A percentile compares a stretch with the other conserved stretches of the same genome.
These are phyloP conservation scores for Dactylorhiza incarnata DNA, from an alignment of 106 monocot genomes.

Conservation along the genomic window DNA sequence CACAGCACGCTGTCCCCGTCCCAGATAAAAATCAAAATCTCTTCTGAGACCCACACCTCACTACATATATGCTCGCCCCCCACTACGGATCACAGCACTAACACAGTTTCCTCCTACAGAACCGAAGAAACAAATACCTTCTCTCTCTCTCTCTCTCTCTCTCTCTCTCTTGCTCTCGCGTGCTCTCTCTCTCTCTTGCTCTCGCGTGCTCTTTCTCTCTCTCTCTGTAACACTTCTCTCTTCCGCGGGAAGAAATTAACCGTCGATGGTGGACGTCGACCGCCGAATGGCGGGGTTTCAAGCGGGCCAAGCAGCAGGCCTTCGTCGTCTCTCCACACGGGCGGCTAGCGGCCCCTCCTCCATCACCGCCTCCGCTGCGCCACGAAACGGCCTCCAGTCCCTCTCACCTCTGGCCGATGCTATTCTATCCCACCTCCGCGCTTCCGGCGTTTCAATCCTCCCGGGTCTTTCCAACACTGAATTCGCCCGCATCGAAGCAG, in stretches of 20 bases:
- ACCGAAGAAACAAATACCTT: no score
- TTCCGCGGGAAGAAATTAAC: background rate
- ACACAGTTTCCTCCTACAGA: background rate
- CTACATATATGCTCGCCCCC: no score
- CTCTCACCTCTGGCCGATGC: slow-evolving; percentile 46
- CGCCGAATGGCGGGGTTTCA: slow-evolving; percentile 16
- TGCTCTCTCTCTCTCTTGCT: no score
- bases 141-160: background rate
- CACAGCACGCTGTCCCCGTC: no score
- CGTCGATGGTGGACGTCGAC: slow-evolving; percentile 45
- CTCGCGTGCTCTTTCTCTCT: background rate
- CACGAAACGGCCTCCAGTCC: slow-evolving; percentile 37
- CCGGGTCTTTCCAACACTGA: slow-evolving; percentile 54
- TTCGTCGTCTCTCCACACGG: slow-evolving; percentile 38
- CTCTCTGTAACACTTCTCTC: background rate
- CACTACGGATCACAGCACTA: background rate
- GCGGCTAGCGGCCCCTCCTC: slow-evolving; percentile 20
- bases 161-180: slow-evolving; percentile 8
- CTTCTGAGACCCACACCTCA: no score
- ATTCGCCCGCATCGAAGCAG: slow-evolving; percentile 51
- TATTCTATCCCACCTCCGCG: slow-evolving; percentile 39
- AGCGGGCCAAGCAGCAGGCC: slow-evolving; percentile 14
- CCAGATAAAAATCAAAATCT: no score
- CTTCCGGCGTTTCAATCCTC: slow-evolving; percentile 29
- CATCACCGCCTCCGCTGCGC: slow-evolving; percentile 12